phyloP scores from a whole-genome alignment of 306 rosid genomes.

The Medicago ruthenica region DNA sequence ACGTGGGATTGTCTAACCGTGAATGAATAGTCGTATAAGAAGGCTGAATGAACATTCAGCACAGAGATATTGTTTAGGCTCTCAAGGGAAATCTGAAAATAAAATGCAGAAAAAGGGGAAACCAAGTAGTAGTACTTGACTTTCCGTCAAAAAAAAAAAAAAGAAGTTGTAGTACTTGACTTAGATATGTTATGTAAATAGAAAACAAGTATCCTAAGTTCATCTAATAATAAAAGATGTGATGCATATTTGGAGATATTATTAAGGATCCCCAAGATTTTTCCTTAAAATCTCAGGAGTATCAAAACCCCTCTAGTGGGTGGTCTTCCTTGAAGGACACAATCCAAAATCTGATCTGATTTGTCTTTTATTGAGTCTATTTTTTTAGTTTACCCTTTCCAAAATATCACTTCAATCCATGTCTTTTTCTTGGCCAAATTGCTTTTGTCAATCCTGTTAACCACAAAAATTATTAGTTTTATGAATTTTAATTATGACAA shows the following conservation, averaged over 20 bases:
- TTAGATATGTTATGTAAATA: conserved; percentile 40
- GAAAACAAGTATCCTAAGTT: conserved; percentile 42
- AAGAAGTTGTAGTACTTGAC: not conserved
- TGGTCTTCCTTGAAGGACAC: conserved; percentile 57
- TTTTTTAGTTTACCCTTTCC: not conserved
- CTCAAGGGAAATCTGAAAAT: not conserved
- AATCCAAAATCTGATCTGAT: conserved; percentile 44
- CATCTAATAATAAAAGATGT: conserved; percentile 35
- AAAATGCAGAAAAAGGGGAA: not conserved
- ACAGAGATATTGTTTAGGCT: conserved; percentile 15
- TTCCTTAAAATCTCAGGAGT: conserved; percentile 56
- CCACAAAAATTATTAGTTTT: not conserved
- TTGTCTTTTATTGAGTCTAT: conserved; percentile 25
- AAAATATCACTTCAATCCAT: conserved; percentile 24
- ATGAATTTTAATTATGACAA: conserved; percentile 13
- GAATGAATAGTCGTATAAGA: not conserved
- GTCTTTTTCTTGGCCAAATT: not conserved
- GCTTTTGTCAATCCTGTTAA: not conserved
- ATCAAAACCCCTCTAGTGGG: conserved; percentile 39
- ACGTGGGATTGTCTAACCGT: conserved; percentile 35
- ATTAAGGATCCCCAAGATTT: conserved; percentile 53
- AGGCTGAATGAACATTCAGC: conserved; percentile 15
- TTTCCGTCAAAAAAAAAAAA: too few species aligned
- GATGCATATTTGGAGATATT: conserved; percentile 47
- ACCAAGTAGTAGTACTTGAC: not conserved